These are phyloP conservation scores for Trichodelitschia bisporula DNA, from an alignment of 495 filamentous ascomycete species.

Conservation along the genomic window DNA sequence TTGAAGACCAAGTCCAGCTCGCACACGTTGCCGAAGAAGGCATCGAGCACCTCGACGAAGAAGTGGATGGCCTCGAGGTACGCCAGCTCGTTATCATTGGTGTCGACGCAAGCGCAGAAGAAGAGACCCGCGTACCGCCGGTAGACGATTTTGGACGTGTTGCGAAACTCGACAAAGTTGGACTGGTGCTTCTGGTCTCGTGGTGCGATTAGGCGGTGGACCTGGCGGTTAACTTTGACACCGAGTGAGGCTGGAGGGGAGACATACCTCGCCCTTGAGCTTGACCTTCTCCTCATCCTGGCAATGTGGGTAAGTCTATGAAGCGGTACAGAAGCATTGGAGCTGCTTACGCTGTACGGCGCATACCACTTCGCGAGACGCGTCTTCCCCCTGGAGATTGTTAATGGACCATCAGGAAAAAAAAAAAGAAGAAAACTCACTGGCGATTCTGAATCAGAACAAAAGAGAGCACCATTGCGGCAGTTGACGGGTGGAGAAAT, in stretches of 20 bases:
- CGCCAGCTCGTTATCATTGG: constrained; percentile 94
- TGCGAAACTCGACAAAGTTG: constrained; percentile 92
- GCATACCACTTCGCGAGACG: constrained; percentile 96
- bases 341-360: constrained; percentile 47
- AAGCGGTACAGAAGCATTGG: not conserved
- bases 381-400: constrained; percentile 60
- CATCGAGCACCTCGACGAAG: constrained; percentile 94
- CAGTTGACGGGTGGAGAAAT: too few relatives aligned
- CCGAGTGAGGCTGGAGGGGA: not conserved
- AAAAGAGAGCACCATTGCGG: constrained; percentile 64
- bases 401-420: not conserved
- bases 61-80: constrained; percentile 98
- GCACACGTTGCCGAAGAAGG: constrained; percentile 97
- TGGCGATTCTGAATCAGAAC: constrained; percentile 94
- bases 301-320: too few relatives aligned
- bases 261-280: constrained; percentile 33
- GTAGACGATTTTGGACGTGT: constrained; percentile 74
- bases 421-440: constrained; percentile 24
- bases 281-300: constrained; percentile 86
- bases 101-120: constrained; percentile 97
- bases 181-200: constrained; percentile 98
- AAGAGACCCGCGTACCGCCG: constrained; percentile 91
- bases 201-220: constrained; percentile 90
- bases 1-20: constrained; percentile 98
- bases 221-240: constrained; percentile 30